These are phyloP conservation scores for Thozetella sp. DNA, from an alignment of 495 filamentous ascomycete species.

Conservation along the genomic window DNA sequence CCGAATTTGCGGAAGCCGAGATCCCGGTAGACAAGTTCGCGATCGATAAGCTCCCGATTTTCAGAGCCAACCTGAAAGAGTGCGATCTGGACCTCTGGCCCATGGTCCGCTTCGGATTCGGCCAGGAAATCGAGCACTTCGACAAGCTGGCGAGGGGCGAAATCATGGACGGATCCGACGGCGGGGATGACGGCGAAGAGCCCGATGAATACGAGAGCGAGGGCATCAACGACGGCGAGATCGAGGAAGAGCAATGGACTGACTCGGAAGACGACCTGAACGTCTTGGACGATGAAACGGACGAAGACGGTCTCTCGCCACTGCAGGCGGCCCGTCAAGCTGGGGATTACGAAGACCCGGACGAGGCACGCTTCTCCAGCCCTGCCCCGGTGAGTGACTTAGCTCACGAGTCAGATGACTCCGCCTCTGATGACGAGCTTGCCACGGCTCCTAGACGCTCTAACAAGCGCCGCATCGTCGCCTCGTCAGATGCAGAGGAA, in stretches of 20 bases:
- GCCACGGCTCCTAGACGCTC: neutral
- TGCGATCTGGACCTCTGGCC: conserved; percentile 19
- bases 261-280: conserved; percentile 19
- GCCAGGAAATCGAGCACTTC: conserved; percentile 6
- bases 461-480: neutral
- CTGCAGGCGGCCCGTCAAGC: neutral
- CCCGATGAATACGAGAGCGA: conserved; percentile 29
- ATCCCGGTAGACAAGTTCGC: neutral
- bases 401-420: neutral
- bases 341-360: neutral
- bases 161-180: conserved; percentile 3
- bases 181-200: conserved; percentile 5
- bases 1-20: conserved; percentile 9
- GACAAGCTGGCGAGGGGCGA: conserved; percentile 6
- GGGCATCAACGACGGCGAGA: conserved; percentile 27
- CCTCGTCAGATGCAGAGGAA: neutral
- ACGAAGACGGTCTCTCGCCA: neutral
- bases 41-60: neutral
- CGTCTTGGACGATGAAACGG: neutral
- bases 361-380: neutral
- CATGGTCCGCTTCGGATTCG: conserved; percentile 20
- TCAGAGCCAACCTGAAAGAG: neutral
- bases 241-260: conserved; percentile 8
- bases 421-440: neutral
- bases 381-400: neutral